These are phyloP conservation scores for Rhododendron mucronatum DNA, from an alignment of 148 eudicot species.

Conservation along the genomic window DNA sequence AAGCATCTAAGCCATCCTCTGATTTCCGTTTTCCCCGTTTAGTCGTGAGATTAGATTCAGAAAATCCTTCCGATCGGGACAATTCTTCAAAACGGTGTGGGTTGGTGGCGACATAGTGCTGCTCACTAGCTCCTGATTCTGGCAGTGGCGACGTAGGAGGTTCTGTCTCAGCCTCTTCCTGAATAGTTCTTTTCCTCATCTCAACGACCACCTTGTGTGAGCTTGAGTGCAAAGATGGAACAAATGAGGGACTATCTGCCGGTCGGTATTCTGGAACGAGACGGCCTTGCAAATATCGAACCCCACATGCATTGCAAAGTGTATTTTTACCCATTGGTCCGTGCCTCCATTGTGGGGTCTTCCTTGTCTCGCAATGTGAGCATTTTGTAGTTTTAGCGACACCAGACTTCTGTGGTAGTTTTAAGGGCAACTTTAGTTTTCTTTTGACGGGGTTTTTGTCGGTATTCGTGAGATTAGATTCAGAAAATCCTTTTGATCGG, in stretches of 20 bases:
- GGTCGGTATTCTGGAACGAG: constrained; percentile 92
- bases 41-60: neutral
- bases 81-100: no score
- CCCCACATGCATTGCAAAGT: constrained; percentile 92
- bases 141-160: neutral
- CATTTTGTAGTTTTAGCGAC: constrained; percentile 24
- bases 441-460: neutral
- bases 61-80: no score
- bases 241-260: constrained; percentile 82
- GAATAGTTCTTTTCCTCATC: neutral
- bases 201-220: constrained; percentile 83
- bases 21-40: constrained; percentile 54
- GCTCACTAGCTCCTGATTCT: neutral
- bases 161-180: neutral
- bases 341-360: constrained; percentile 96
- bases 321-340: constrained; percentile 95
- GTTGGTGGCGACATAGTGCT: neutral
- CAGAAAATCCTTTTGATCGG: neutral
- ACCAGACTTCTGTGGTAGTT: constrained; percentile 8
- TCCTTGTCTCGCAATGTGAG: constrained; percentile 73
- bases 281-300: constrained; percentile 76
- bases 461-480: neutral
- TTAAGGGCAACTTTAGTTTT: constrained; percentile 16
- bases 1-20: constrained; percentile 36
- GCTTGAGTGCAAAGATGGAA: constrained; percentile 72